Evolutionary conservation across 73 alveolate genomes (phyloP).

Genomic region (Tetrahymena borealis): DNA sequence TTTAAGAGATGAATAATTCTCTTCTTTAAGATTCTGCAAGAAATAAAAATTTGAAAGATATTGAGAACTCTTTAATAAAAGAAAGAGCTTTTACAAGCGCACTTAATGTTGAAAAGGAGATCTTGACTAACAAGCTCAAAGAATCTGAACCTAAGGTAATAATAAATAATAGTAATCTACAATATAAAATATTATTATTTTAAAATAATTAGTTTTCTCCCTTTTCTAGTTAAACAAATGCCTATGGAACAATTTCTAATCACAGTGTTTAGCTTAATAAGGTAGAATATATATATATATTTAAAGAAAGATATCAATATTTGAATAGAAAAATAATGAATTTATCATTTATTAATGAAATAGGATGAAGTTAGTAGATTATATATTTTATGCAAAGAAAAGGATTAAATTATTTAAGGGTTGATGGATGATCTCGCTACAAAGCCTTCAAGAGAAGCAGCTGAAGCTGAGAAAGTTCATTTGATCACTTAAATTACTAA

Average conservation of each 20-base stretch:
- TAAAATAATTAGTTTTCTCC: neutral
- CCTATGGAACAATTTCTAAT: neutral
- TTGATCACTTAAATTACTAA: neutral
- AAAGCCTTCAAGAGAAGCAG: slow-evolving; percentile 2
- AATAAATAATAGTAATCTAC: neutral
- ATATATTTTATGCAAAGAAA: neutral
- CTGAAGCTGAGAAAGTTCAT: neutral
- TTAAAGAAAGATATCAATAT: neutral
- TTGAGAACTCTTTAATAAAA: neutral
- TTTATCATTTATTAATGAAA: no score
- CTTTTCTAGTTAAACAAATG: neutral
- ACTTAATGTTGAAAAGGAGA: neutral
- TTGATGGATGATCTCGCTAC: neutral
- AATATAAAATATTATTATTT: neutral
- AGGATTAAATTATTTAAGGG: neutral
- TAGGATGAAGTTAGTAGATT: neutral
- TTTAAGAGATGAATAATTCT: neutral
- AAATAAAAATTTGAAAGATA: neutral
- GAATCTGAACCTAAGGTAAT: neutral
- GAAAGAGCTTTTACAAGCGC: neutral
- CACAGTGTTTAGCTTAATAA: neutral
- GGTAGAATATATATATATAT: neutral
- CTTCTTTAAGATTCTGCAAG: neutral
- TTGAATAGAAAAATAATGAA: neutral
- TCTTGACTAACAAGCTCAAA: neutral